These are phyloP conservation scores for Penicillium goetzii DNA, from an alignment of 495 filamentous ascomycete species.

Conservation along the genomic window DNA sequence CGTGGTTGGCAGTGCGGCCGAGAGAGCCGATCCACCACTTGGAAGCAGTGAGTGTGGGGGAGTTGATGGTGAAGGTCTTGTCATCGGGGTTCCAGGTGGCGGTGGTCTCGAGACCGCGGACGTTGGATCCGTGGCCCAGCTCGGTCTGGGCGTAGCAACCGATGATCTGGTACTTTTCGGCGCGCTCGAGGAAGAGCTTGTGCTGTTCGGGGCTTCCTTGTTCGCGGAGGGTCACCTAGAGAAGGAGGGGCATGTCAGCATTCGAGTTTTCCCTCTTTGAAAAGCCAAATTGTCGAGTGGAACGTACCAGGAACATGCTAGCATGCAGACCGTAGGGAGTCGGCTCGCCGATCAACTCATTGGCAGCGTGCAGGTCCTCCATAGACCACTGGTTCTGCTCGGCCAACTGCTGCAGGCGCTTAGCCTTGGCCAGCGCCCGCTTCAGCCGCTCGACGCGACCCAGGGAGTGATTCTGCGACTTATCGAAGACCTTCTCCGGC, in stretches of 20 bases:
- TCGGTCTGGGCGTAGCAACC: constrained; percentile 82
- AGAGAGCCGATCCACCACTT: constrained; percentile 84
- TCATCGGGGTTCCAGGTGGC: constrained; percentile 69
- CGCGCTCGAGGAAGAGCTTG: constrained; percentile 66
- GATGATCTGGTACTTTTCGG: constrained; percentile 65
- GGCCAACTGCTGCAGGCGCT: constrained; percentile 66
- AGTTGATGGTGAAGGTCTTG: constrained; percentile 71
- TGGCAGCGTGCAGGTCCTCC: constrained; percentile 62
- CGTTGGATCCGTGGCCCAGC: constrained; percentile 74
- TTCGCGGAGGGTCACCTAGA: constrained; percentile 64
- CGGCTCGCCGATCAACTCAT: constrained; percentile 65
- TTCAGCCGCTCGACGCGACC: constrained; percentile 67
- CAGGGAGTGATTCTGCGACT: constrained; percentile 67
- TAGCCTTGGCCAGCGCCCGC: constrained; percentile 62
- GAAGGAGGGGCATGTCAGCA: constrained; percentile 7
- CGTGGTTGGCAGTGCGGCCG: constrained; percentile 73
- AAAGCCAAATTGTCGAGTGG: background rate
- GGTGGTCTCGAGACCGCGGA: constrained; percentile 73
- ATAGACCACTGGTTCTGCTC: constrained; percentile 64
- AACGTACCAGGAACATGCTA: constrained; percentile 64
- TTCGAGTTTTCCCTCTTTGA: background rate
- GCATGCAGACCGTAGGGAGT: constrained; percentile 71
- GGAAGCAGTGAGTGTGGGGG: constrained; percentile 65
- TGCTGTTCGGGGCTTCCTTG: constrained; percentile 73
- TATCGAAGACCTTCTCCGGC: constrained; percentile 67